phyloP scores from a whole-genome alignment of 768 basidiomycete genomes.

The Kwoniella mangroviensis region DNA sequence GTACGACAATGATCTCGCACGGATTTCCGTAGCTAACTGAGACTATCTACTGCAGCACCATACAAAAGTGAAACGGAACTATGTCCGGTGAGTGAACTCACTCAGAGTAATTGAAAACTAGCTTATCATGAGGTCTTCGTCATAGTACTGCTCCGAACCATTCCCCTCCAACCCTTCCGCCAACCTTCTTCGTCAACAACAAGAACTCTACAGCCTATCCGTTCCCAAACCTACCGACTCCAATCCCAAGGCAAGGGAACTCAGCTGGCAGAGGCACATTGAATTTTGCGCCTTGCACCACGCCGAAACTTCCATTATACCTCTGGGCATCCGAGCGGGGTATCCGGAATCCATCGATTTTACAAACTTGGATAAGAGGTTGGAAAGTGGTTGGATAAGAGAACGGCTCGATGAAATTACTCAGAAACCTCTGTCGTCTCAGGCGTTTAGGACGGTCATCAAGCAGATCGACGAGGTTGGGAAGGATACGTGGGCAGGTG shows the following conservation, averaged over 20 bases:
- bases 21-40: neutral
- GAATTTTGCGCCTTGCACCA: conserved; percentile 48
- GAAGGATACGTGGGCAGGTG: conserved; percentile 28
- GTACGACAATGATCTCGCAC: neutral
- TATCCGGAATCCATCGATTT: conserved; percentile 50
- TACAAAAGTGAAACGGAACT: conserved; percentile 6
- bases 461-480: conserved; percentile 30
- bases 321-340: conserved; percentile 40
- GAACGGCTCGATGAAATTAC: conserved; percentile 27
- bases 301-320: conserved; percentile 43
- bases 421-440: conserved; percentile 31
- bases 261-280: conserved; percentile 34
- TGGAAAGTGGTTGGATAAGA: conserved; percentile 32
- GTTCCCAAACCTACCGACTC: conserved; percentile 6
- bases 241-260: conserved; percentile 25
- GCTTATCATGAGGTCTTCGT: neutral
- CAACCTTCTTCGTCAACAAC: conserved; percentile 7
- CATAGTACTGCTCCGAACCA: conserved; percentile 25
- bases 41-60: neutral
- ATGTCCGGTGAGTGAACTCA: conserved; percentile 21
- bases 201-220: conserved; percentile 5
- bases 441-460: conserved; percentile 28
- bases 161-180: conserved; percentile 18
- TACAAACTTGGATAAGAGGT: conserved; percentile 12
- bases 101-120: neutral